Evolutionary conservation across 2,329 filamentous ascomycete genomes (phyloP).

Genomic region (Ascocoryne sarcoides): DNA sequence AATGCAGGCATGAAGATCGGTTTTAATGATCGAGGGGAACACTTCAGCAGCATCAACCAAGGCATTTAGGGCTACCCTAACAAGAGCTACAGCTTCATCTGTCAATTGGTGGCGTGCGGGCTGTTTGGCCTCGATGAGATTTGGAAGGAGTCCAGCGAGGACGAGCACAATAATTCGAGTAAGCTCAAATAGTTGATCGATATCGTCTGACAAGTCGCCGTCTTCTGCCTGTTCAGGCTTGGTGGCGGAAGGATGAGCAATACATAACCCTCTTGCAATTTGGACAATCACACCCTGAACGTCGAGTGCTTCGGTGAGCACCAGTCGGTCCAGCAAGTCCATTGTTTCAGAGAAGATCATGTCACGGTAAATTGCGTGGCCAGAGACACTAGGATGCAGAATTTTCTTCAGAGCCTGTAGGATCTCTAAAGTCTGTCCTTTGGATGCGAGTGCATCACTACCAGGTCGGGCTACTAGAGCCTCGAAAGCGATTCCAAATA

Average conservation of each 20-base stretch:
- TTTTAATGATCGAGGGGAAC: slow-evolving; percentile 93
- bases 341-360: slow-evolving; percentile 96
- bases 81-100: slow-evolving; percentile 75
- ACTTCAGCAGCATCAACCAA: slow-evolving; percentile 92
- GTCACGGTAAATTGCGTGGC: slow-evolving; percentile 92
- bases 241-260: slow-evolving; percentile 84
- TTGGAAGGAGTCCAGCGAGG: slow-evolving; percentile 77
- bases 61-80: slow-evolving; percentile 73
- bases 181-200: slow-evolving; percentile 94
- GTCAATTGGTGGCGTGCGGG: slow-evolving; percentile 66
- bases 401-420: slow-evolving; percentile 91
- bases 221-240: slow-evolving; percentile 57
- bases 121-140: slow-evolving; percentile 56
- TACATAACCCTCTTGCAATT: slow-evolving; percentile 81
- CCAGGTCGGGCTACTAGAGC: slow-evolving; percentile 76
- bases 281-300: slow-evolving; percentile 91
- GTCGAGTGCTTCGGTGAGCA: slow-evolving; percentile 80
- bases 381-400: slow-evolving; percentile 83
- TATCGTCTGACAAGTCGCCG: slow-evolving; percentile 84
- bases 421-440: slow-evolving; percentile 79
- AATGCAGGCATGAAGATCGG: slow-evolving; percentile 91
- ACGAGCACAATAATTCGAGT: slow-evolving; percentile 95
- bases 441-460: slow-evolving; percentile 57
- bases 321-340: slow-evolving; percentile 86
- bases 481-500: slow-evolving; percentile 95